Base-by-base conservation (phyloP, 352 stramenopile genomes). In the Aphanomyces cochlioides region DNA sequence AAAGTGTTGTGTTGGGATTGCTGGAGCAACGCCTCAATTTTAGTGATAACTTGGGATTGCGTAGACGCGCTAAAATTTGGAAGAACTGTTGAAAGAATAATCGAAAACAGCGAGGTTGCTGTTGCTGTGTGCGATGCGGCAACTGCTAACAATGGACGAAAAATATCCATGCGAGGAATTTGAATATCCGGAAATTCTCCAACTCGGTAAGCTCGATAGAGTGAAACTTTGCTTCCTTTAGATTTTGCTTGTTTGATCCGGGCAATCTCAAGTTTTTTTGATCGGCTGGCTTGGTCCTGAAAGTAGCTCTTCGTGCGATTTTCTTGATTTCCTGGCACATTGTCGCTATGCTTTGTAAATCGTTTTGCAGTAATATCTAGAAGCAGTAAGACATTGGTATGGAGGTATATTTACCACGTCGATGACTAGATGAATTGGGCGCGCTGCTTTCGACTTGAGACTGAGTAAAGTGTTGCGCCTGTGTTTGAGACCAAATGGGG, bases 151-250 rank as follows among this genome's bases (percentile, higher is more conserved):
- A 94, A 74, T 15, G 87, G 87, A 37, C 81, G 73, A 45, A 92
- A 40, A 50, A 94, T 80, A 67, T 94, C 87, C 47, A 71, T 74
- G 7, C 82, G 73, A 36, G 83, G 80, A 69, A 94, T 92, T 50
- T 92, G 78, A 69, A 94, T 94, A 53, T 94, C 87, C 28, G 87
- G 86, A 67, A 84, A 89, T 19, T 92, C 82, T 1, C 87, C 87
- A 10, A 77, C 61, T 5, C 87, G 78, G 50, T 94, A 94, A 34
- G 77, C 84, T n/a, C 87, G 73, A 58, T 80, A 82, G 41, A 94
- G 87, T 3, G 75, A 75, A 3, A 94, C 84, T 45, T 74, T 61
- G 87, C 78, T 17, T 78, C 77, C 59, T 78, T 88, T 10, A 73
- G 39, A n/a, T 75, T 84, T 85, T 74, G 85, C 79, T 68, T 88